These are phyloP conservation scores for Dipodascopsis uninucleata DNA, from an alignment of 805 yeast species.

Conservation along the genomic window DNA sequence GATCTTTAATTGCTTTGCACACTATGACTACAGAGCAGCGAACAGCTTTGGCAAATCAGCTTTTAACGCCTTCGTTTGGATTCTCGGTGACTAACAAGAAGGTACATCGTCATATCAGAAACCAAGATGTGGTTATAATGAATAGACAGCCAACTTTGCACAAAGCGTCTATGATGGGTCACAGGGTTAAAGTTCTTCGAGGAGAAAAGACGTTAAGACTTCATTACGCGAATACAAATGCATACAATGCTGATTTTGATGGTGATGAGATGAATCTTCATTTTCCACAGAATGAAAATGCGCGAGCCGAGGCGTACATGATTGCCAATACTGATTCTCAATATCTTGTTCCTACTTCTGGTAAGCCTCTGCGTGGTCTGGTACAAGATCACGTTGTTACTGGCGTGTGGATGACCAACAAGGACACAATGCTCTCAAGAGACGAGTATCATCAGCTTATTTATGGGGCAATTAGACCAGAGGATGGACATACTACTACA, in stretches of 20 bases:
- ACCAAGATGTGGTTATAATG: constrained; percentile 94
- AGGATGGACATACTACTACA: constrained; percentile 88
- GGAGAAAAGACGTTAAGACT: constrained; percentile 94
- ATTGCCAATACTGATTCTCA: constrained; percentile 97
- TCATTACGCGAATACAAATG: constrained; percentile 98
- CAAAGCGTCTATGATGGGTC: constrained; percentile 99
- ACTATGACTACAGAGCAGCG: constrained; percentile 93
- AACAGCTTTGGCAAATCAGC: constrained; percentile 89
- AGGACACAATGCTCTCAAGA: constrained; percentile 85
- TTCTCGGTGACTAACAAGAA: constrained; percentile 65
- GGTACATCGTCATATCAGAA: constrained; percentile 89
- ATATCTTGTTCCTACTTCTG: constrained; percentile 96
- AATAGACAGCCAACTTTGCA: constrained; percentile 99
- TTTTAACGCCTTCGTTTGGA: constrained; percentile 65
- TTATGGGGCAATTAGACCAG: constrained; percentile 93
- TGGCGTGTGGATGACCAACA: constrained; percentile 96
- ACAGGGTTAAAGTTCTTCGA: constrained; percentile 91
- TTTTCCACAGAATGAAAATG: constrained; percentile 97
- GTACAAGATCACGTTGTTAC: constrained; percentile 99
- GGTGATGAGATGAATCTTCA: constrained; percentile 99
- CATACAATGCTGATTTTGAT: constrained; percentile 97
- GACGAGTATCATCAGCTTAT: constrained; percentile 90
- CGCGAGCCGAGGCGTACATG: constrained; percentile 91
- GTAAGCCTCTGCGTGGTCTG: constrained; percentile 96
- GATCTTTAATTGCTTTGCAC: constrained; percentile 70